phyloP scores from a whole-genome alignment of 2,329 filamentous ascomycete genomes.

The Cladosporium colombiae region DNA sequence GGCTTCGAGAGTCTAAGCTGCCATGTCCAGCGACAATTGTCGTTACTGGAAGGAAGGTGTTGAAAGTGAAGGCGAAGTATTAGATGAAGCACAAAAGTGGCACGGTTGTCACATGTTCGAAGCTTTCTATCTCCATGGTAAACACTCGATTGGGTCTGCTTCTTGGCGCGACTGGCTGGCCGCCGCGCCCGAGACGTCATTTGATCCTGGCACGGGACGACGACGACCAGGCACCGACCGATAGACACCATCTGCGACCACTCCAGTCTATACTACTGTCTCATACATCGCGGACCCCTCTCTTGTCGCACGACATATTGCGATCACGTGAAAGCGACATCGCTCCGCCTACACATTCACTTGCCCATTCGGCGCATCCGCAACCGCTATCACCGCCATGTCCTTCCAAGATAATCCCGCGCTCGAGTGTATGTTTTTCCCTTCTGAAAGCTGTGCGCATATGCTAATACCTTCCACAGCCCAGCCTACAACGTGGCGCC shows the following conservation, averaged over 20 bases:
- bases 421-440: constrained; percentile 26
- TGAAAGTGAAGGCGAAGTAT: not conserved
- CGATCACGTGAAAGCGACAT: not conserved
- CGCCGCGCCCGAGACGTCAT: constrained; percentile 13
- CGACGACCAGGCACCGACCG: not conserved
- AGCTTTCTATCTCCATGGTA: constrained; percentile 19
- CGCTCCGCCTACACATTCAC: not conserved
- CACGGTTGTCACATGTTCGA: constrained; percentile 25
- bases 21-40: not conserved
- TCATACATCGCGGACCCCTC: constrained; percentile 1
- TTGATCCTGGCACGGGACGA: constrained; percentile 7
- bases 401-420: constrained; percentile 29
- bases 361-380: not conserved
- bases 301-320: not conserved
- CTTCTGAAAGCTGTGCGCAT: not conserved
- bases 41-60: not conserved
- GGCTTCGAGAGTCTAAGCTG: not conserved
- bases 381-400: constrained; percentile 20
- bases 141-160: constrained; percentile 16
- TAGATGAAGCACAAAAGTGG: constrained; percentile 14
- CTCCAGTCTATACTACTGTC: not conserved
- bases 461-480: constrained; percentile 39
- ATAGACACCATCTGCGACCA: not conserved
- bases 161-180: constrained; percentile 2
- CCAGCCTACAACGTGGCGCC: constrained; percentile 67